Evolutionary conservation across 164 flowering plant genomes (phyloP).

Genomic region (Vitis rotundifolia): DNA sequence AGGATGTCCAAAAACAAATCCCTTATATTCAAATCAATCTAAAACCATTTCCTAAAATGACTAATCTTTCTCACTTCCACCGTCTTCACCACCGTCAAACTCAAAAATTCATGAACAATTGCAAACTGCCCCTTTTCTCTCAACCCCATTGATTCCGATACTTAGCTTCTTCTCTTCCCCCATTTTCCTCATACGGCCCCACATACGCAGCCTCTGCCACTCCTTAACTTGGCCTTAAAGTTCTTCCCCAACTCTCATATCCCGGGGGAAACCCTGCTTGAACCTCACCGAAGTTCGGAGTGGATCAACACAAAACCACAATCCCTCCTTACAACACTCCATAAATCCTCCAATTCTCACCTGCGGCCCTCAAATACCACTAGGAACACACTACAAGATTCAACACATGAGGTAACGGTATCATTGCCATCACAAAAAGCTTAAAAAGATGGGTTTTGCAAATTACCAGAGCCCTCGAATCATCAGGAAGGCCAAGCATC

Average conservation of each 20-base stretch:
- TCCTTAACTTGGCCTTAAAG: conserved; percentile 69
- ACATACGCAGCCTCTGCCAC: conserved; percentile 74
- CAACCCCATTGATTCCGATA: conserved; percentile 39
- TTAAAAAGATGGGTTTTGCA: conserved; percentile 51
- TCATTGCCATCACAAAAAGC: conserved; percentile 54
- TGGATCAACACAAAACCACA: conserved; percentile 35
- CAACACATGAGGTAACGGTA: conserved; percentile 70
- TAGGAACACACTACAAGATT: conserved; percentile 35
- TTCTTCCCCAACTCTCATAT: conserved; percentile 75
- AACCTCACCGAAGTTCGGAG: conserved; percentile 54
- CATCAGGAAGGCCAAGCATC: conserved; percentile 91
- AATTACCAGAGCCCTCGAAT: conserved; percentile 78
- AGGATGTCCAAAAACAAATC: conserved; percentile 88
- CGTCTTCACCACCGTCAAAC: conserved; percentile 86
- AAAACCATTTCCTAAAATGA: conserved; percentile 85
- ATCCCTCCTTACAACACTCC: conserved; percentile 60
- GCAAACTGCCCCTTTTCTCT: conserved; percentile 93
- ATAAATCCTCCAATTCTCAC: conserved; percentile 71
- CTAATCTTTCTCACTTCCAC: conserved; percentile 96
- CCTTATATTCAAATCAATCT: conserved; percentile 78
- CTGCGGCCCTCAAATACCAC: conserved; percentile 35
- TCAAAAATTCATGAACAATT: conserved; percentile 83
- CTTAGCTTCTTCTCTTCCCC: conserved; percentile 36
- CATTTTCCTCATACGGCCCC: conserved; percentile 78
- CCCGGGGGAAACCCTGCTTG: conserved; percentile 79